A percentile compares a stretch with the other conserved stretches of the same genome.
Conservation (phyloP, 1,284 basidiomycete species). For the Cutaneotrichosporon mucoides region DNA sequence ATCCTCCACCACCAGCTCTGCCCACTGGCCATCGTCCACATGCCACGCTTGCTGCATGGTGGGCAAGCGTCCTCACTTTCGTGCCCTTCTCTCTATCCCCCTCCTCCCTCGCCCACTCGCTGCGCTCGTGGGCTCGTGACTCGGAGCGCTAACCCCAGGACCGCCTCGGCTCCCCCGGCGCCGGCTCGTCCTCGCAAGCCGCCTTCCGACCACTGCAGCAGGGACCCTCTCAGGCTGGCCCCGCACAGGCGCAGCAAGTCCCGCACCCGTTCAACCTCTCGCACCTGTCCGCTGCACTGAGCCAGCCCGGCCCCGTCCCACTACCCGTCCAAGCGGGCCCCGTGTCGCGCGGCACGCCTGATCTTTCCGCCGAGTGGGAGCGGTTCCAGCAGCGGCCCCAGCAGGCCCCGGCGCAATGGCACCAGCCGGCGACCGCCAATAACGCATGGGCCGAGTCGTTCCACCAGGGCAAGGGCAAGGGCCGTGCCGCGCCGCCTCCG, state of each 20-base stretch:
- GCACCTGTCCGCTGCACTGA: constrained; percentile 38
- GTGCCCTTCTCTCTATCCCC: too few relatives aligned
- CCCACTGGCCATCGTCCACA: too few relatives aligned
- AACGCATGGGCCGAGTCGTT: constrained; percentile 17
- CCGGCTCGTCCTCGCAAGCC: constrained; percentile 13
- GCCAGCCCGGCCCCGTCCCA: constrained; percentile 15
- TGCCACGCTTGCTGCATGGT: too few relatives aligned
- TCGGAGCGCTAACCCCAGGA: constrained; percentile 5
- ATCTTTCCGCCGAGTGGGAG: constrained; percentile 17
- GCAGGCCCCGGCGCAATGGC: constrained; percentile 14
- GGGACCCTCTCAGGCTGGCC: constrained; percentile 10
- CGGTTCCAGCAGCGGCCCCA: constrained; percentile 5
- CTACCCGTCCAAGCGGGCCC: constrained; percentile 1
- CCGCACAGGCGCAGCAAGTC: constrained; percentile 11
- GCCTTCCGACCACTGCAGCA: constrained; percentile 14
- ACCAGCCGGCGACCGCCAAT: constrained; percentile 7
- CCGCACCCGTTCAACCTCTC: constrained; percentile 47
- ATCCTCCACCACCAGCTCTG: too few relatives aligned
- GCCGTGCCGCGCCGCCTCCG: constrained; percentile 13
- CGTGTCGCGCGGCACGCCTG: constrained; percentile 1
- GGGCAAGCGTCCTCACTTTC: too few relatives aligned
- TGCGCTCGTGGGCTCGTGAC: too few relatives aligned
- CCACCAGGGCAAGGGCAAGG: constrained; percentile 25
- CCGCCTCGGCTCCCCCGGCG: constrained; percentile 12
- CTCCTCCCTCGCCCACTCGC: neutral